Evolutionary conservation across 2,329 filamentous ascomycete genomes (phyloP).

Genomic region (Exophiala xenobiotica): DNA sequence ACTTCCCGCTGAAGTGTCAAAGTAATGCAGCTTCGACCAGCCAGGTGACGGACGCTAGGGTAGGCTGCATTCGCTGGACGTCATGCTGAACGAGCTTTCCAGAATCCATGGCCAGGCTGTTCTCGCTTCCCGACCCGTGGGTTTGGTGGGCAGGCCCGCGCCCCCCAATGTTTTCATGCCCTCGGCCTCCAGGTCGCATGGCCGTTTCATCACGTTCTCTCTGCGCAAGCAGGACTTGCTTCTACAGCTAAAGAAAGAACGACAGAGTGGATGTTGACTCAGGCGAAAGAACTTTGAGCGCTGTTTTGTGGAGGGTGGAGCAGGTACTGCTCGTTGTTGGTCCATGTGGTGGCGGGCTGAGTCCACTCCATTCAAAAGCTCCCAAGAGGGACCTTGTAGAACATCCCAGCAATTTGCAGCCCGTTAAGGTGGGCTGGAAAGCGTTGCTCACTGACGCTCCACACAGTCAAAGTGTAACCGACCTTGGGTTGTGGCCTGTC

Average conservation of each 20-base stretch:
- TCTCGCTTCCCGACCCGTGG: no score
- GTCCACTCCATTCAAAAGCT: neutral
- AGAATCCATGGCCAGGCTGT: neutral
- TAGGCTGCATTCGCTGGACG: neutral
- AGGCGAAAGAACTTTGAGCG: neutral
- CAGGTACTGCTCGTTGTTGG: neutral
- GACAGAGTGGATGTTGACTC: neutral
- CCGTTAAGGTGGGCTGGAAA: neutral
- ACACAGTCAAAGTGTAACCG: neutral
- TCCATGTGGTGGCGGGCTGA: neutral
- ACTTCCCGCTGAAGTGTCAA: neutral
- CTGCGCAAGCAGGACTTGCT: no score
- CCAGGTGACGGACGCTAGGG: neutral
- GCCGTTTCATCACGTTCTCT: no score
- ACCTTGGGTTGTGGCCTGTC: no score
- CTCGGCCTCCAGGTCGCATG: no score
- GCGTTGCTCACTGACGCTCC: neutral
- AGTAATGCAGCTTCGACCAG: neutral
- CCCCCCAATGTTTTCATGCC: no score
- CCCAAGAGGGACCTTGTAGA: neutral
- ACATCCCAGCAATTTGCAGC: neutral
- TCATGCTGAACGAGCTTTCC: neutral
- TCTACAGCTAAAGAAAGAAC: no score
- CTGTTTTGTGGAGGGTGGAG: neutral
- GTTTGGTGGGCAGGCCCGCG: no score